phyloP scores from a whole-genome alignment of 1,139 yeast genomes.

The Hyphopichia fennica region DNA sequence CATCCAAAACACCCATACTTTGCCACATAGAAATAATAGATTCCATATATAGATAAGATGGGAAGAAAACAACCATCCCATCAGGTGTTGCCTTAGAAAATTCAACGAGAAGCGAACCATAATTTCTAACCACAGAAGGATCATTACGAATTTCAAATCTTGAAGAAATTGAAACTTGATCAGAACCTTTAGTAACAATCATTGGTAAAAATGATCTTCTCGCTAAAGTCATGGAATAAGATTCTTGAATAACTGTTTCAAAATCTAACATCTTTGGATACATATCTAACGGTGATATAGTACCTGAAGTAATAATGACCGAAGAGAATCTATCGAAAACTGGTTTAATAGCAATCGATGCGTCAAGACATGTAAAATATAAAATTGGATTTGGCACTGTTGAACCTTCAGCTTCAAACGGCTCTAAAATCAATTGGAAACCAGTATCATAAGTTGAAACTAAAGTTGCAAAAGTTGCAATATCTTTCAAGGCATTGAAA shows the following conservation, averaged over 20 bases:
- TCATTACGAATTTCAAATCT: slow-evolving; percentile 96
- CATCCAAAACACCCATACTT: slow-evolving; percentile 94
- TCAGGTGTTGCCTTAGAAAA: slow-evolving; percentile 96
- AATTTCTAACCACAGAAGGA: slow-evolving; percentile 95
- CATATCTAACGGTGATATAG: slow-evolving; percentile 98
- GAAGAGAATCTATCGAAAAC: slow-evolving; percentile 93
- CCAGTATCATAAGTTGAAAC: slow-evolving; percentile 95
- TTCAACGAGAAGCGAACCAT: slow-evolving; percentile 88
- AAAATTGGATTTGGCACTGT: slow-evolving; percentile 98
- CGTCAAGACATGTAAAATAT: slow-evolving; percentile 92
- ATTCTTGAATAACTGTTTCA: slow-evolving; percentile 90
- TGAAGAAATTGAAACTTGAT: slow-evolving; percentile 94
- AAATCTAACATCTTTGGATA: slow-evolving; percentile 96
- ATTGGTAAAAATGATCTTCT: slow-evolving; percentile 90
- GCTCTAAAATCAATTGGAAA: slow-evolving; percentile 86
- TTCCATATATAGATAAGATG: slow-evolving; percentile 96
- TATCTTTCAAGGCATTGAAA: slow-evolving; percentile 87
- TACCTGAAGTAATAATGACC: slow-evolving; percentile 94
- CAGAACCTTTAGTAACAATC: slow-evolving; percentile 96
- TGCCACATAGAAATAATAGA: slow-evolving; percentile 98
- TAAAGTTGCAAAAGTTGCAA: slow-evolving; percentile 94
- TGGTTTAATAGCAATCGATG: slow-evolving; percentile 96
- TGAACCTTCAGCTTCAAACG: slow-evolving; percentile 94
- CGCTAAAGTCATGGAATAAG: slow-evolving; percentile 94
- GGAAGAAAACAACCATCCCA: slow-evolving; percentile 97